These are phyloP conservation scores for Heliocybe sulcata DNA, from an alignment of 1,284 basidiomycete species.

Conservation along the genomic window DNA sequence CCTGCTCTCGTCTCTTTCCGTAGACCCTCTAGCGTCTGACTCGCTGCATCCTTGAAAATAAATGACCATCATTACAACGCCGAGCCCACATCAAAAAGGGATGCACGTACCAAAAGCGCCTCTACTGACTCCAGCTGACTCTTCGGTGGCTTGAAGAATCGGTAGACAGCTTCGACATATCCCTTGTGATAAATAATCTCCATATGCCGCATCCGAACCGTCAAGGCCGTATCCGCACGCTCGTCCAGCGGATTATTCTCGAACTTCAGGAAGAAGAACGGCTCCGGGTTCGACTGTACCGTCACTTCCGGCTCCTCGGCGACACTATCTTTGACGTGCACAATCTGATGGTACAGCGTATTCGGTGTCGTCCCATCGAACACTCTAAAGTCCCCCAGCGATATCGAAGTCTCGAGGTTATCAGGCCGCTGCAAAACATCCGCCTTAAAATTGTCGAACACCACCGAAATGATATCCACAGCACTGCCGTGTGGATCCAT, in stretches of 20 bases:
- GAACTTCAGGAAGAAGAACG: conserved; percentile 92
- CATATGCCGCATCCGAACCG: conserved; percentile 91
- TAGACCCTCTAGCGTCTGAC: conserved; percentile 90
- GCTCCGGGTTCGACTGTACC: conserved; percentile 38
- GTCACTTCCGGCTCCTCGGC: conserved; percentile 10
- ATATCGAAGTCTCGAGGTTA: conserved; percentile 77
- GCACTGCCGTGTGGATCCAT: conserved; percentile 56
- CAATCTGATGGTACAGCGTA: conserved; percentile 88
- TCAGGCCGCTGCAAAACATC: conserved; percentile 83
- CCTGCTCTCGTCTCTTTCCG: conserved; percentile 95
- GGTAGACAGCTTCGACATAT: conserved; percentile 89
- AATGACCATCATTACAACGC: conserved; percentile 7
- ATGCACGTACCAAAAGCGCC: conserved; percentile 64
- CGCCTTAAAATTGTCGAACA: conserved; percentile 88
- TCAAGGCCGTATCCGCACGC: conserved; percentile 88
- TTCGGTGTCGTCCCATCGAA: conserved; percentile 86
- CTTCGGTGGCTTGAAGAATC: conserved; percentile 92
- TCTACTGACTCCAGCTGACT: conserved; percentile 96
- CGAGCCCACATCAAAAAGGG: background rate
- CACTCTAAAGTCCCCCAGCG: conserved; percentile 85
- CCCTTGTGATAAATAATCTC: conserved; percentile 97
- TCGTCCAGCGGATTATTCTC: conserved; percentile 93
- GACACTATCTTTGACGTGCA: conserved; percentile 73
- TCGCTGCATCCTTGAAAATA: conserved; percentile 91
- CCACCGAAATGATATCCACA: conserved; percentile 79